Evolutionary conservation across 2,329 filamentous ascomycete species (phyloP).

Genomic region (Diaporthe capsici): DNA sequence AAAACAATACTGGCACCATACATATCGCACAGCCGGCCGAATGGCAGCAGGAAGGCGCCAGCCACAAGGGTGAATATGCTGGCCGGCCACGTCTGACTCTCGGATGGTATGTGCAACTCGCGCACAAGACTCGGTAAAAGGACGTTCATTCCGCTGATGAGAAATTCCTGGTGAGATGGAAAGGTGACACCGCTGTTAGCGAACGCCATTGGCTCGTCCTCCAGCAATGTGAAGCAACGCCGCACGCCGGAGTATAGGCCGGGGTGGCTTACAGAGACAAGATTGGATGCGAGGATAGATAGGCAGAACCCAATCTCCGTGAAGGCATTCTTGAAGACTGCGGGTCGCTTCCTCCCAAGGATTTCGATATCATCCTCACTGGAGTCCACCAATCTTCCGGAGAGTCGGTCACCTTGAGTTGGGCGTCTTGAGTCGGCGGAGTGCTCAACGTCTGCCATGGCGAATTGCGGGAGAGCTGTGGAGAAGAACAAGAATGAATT

Average conservation of each 20-base stretch:
- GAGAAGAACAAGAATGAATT: neutral
- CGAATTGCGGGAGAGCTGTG: neutral
- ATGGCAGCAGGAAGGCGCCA: constrained; percentile 63
- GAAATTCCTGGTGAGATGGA: constrained; percentile 66
- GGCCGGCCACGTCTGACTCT: constrained; percentile 68
- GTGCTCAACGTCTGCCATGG: neutral
- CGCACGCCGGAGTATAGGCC: neutral
- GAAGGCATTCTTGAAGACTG: constrained; percentile 10
- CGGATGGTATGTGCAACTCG: constrained; percentile 68
- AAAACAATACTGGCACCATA: constrained; percentile 63
- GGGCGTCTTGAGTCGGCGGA: neutral
- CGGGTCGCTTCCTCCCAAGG: constrained; percentile 4
- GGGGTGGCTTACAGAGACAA: neutral
- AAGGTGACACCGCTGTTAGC: constrained; percentile 55
- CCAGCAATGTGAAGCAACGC: constrained; percentile 44
- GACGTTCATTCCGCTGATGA: constrained; percentile 73
- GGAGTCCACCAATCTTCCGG: neutral
- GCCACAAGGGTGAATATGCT: constrained; percentile 62
- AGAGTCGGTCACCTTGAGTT: neutral
- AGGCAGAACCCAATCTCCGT: constrained; percentile 6
- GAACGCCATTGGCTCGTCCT: constrained; percentile 65
- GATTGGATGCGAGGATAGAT: constrained; percentile 12
- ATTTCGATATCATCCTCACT: neutral
- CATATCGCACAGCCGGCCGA: constrained; percentile 62
- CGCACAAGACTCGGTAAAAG: constrained; percentile 70